Percentiles rank a stretch among this genome's conserved stretches.
These are phyloP conservation scores for Phaeosphaeriaceae sp. DNA, from an alignment of 2,329 filamentous ascomycete species.

Conservation along the genomic window DNA sequence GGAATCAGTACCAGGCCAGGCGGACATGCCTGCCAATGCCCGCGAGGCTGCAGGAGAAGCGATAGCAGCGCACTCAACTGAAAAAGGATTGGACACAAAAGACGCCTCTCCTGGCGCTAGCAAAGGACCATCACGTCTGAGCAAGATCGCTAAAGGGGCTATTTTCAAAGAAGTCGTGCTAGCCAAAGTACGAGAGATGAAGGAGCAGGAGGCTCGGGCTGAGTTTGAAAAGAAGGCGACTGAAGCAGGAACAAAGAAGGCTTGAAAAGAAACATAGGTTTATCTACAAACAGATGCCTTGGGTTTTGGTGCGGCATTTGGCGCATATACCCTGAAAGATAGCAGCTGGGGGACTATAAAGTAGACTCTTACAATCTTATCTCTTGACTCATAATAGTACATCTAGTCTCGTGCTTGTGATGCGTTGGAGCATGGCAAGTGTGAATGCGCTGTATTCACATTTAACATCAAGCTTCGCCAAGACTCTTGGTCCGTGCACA, in stretches of 20 bases:
- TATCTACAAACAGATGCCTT: conserved; percentile 16
- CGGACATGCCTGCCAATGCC: conserved; percentile 68
- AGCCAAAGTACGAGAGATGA: conserved; percentile 91
- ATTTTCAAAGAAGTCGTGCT: conserved; percentile 95
- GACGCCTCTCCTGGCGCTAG: conserved; percentile 25
- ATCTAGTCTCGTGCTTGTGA: too few species aligned
- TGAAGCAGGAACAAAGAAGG: conserved; percentile 33
- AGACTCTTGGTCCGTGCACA: not conserved
- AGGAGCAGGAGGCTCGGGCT: conserved; percentile 79
- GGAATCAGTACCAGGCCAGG: conserved; percentile 66
- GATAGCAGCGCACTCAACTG: conserved; percentile 40
- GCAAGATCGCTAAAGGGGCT: conserved; percentile 67
- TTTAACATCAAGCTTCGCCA: not conserved
- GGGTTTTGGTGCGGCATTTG: conserved; percentile 29
- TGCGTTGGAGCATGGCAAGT: too few species aligned
- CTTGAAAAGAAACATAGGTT: conserved; percentile 4
- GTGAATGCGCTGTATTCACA: too few species aligned
- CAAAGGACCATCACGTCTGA: conserved; percentile 59
- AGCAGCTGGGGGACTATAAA: conserved; percentile 22
- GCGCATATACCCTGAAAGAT: conserved; percentile 26
- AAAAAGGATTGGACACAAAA: conserved; percentile 38
- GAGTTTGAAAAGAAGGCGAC: conserved; percentile 67
- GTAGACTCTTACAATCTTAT: conserved; percentile 16
- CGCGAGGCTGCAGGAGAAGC: conserved; percentile 61
- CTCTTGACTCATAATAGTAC: not conserved